Evolutionary conservation across 2,329 filamentous ascomycete genomes (phyloP).

Genomic region (Hymenotorrendiella dingleyae): DNA sequence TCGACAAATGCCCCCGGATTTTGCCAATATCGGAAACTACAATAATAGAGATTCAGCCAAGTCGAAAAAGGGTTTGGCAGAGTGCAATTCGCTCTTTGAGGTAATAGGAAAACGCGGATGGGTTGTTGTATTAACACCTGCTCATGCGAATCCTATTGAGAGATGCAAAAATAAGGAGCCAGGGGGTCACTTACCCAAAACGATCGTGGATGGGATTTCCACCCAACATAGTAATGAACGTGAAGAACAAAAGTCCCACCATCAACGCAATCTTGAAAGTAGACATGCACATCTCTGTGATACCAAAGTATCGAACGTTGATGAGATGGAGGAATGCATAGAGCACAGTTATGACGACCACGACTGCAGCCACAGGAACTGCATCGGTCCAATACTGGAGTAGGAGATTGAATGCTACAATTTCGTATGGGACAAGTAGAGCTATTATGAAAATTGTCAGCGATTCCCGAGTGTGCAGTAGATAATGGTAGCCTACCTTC

Average conservation of each 20-base stretch:
- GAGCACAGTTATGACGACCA: slow-evolving; percentile 33
- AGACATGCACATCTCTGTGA: slow-evolving; percentile 55
- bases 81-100: no score
- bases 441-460: no score
- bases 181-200: no score
- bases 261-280: slow-evolving; percentile 48
- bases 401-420: slow-evolving; percentile 36
- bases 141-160: no score
- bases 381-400: slow-evolving; percentile 40
- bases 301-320: slow-evolving; percentile 49
- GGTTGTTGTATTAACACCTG: no score
- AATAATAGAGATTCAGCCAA: no score
- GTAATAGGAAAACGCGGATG: no score
- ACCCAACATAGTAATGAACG: slow-evolving; percentile 75
- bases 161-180: no score
- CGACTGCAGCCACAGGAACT: slow-evolving; percentile 33
- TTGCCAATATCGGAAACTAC: slow-evolving; percentile 61
- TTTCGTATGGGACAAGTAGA: slow-evolving; percentile 30
- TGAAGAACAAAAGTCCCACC: slow-evolving; percentile 64
- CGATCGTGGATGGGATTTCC: slow-evolving; percentile 67
- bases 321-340: slow-evolving; percentile 52
- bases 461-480: slow-evolving; percentile 8
- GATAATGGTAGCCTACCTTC: no score
- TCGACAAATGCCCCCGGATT: slow-evolving; percentile 10
- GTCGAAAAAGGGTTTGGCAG: no score